Conservation (phyloP, 257 asterid genomes). For the Primulina eburnea region DNA sequence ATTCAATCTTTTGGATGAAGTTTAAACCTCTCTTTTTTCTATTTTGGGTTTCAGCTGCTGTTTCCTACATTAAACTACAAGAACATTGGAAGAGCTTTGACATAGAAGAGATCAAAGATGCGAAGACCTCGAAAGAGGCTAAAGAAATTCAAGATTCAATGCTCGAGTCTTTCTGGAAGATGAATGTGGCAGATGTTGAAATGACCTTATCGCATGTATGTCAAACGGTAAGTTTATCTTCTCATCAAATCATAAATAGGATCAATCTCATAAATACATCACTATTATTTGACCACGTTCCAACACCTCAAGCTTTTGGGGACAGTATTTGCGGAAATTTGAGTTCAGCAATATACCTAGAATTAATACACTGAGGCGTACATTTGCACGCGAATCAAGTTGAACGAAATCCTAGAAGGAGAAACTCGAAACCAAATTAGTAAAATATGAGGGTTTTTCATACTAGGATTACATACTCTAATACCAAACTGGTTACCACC, state of each 20-base stretch:
- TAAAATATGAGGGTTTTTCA: neutral
- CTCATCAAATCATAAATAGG: neutral
- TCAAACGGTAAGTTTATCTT: conserved; percentile 55
- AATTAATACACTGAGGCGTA: neutral
- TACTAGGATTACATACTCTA: neutral
- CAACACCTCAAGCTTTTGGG: neutral
- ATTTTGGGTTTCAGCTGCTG: conserved; percentile 48
- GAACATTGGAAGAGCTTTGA: conserved; percentile 62
- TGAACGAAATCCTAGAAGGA: neutral
- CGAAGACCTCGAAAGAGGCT: conserved; percentile 42
- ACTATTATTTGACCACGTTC: neutral
- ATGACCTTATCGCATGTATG: conserved; percentile 65
- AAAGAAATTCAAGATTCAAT: conserved; percentile 61
- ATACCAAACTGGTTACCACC: neutral
- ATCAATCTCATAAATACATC: neutral
- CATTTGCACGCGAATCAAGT: neutral
- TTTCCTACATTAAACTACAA: conserved; percentile 56
- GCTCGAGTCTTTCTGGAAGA: conserved; percentile 71
- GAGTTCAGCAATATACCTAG: neutral
- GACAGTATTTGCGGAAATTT: neutral
- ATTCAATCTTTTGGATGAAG: neutral
- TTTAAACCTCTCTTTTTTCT: conserved; percentile 1
- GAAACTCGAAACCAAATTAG: neutral
- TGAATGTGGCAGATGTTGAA: conserved; percentile 83
- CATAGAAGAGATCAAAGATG: conserved; percentile 51